Base-by-base conservation (phyloP, 2,329 filamentous ascomycete genomes). In the Ophiostoma sp. region DNA sequence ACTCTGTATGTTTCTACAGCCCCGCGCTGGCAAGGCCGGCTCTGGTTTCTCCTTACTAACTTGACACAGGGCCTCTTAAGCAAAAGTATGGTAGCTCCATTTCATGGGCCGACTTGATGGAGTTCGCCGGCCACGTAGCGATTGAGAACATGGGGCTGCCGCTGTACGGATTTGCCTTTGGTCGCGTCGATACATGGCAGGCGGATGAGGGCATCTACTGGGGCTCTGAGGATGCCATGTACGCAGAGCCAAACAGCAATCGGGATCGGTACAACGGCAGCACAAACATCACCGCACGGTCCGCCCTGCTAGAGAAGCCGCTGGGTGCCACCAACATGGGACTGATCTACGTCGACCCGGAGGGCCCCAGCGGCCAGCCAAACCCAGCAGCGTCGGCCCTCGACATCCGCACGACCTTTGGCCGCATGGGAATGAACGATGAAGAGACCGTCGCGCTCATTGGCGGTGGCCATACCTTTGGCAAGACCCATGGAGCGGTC, bases 11-110 rank as follows among this genome's bases (percentile, higher is more conserved):
- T 27, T 57, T 8, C 39, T 41, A 11, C 15, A 8, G 39, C 39
- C 6, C 39, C 5, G 39, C 27, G 3, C 27, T 31, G 27, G 27
- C 27, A 31, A 41, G 10, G 10, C 39, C 15, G 44, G 20, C 44
- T n/a, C 15, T 15, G 15, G 17, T 5, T 15, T 48, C 20, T 48
- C 20, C 17, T n/a, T 31, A 31, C 39, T 41, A 41, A 41, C 52
- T 27, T 13, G 4, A 5, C 52, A 48, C 15, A 57, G 52, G 90
- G 89, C 90, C 90, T 70, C 88, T 93, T 81, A 93, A 93, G 86
- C 90, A 92, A 75, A 93, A 93, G 84, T 93, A 93, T 74, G 90
- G 90, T 78, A 87, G 87, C 83, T 92, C 91, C 83, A 90, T 93
- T 79, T 93, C 90, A 0, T 93, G 90, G 90, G 88, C 90, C 33